Conservation (phyloP, 1,284 basidiomycete genomes). For the Cutaneotrichosporon cutaneum region DNA sequence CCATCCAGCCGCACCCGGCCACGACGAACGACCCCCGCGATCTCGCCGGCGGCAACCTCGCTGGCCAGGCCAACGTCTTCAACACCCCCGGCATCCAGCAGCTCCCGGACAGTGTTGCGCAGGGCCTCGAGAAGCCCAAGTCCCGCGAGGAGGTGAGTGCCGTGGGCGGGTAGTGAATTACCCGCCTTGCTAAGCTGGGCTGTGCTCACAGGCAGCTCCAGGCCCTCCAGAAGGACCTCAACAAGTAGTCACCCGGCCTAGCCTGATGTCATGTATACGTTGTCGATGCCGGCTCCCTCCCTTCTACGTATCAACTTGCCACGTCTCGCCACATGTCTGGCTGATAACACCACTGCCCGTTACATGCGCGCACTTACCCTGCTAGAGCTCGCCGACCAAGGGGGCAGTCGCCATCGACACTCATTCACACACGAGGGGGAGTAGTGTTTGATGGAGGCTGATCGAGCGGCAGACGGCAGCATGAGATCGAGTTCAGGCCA, state of each 20-base stretch:
- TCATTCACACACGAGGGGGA: no score
- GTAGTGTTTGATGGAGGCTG: no score
- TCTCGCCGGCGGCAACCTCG: constrained; percentile 40
- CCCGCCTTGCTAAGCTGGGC: not conserved
- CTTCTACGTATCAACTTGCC: no score
- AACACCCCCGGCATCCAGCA: constrained; percentile 47
- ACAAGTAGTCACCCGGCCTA: constrained; percentile 13
- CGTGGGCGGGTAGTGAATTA: not conserved
- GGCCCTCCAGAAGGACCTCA: constrained; percentile 24
- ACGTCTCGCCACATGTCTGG: no score
- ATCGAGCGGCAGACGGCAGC: no score
- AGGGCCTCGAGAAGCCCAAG: constrained; percentile 51
- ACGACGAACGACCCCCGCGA: constrained; percentile 54
- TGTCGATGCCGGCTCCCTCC: not conserved
- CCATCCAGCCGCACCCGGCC: constrained; percentile 54
- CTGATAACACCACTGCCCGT: no score
- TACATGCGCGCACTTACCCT: no score
- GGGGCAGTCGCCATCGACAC: no score
- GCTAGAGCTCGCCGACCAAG: no score
- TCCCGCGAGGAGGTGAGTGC: constrained; percentile 52
- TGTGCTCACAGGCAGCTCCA: constrained; percentile 16
- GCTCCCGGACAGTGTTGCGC: constrained; percentile 37
- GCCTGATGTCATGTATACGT: not conserved
- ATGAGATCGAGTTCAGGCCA: no score
- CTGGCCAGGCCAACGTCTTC: constrained; percentile 42